Conservation (phyloP, 805 yeast species). For the Monosporozyma aerobia region DNA sequence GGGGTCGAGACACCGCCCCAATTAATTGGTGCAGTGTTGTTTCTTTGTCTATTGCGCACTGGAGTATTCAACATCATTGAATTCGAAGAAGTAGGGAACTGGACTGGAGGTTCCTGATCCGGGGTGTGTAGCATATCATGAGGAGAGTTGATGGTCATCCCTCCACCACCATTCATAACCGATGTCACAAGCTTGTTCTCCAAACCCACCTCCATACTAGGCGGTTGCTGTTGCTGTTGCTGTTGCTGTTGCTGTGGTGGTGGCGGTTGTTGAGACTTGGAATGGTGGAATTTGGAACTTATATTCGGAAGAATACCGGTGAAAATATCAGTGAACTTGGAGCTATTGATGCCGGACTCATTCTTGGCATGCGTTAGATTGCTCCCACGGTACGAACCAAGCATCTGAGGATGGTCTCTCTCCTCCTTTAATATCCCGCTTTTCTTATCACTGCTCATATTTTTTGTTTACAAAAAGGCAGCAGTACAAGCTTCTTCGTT, state of each 20-base stretch:
- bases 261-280: slow-evolving; percentile 3
- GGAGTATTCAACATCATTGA: slow-evolving; percentile 1
- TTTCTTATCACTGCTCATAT: not conserved
- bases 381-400: slow-evolving; percentile 29
- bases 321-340: slow-evolving; percentile 24
- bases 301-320: slow-evolving; percentile 29
- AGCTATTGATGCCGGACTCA: not conserved
- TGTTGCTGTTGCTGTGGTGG: not conserved
- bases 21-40: slow-evolving; percentile 5
- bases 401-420: slow-evolving; percentile 15
- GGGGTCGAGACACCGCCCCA: not conserved
- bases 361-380: slow-evolving; percentile 16
- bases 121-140: slow-evolving; percentile 2
- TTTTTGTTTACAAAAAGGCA: not conserved
- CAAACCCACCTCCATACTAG: not conserved
- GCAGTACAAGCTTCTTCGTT: not conserved
- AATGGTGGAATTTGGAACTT: slow-evolving; percentile 28
- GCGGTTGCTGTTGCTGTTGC: not conserved
- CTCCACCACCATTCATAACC: slow-evolving; percentile 1
- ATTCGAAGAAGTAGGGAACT: slow-evolving; percentile 5
- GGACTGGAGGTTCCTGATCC: slow-evolving; percentile 2
- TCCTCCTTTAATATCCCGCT: not conserved
- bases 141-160: slow-evolving; percentile 4
- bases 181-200: slow-evolving; percentile 3
- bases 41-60: slow-evolving; percentile 3